Evolutionary conservation across 1,284 basidiomycete species (phyloP), one percentile per base, ranked within the genome.

Genomic region (Ceratobasidium theobromae): DNA sequence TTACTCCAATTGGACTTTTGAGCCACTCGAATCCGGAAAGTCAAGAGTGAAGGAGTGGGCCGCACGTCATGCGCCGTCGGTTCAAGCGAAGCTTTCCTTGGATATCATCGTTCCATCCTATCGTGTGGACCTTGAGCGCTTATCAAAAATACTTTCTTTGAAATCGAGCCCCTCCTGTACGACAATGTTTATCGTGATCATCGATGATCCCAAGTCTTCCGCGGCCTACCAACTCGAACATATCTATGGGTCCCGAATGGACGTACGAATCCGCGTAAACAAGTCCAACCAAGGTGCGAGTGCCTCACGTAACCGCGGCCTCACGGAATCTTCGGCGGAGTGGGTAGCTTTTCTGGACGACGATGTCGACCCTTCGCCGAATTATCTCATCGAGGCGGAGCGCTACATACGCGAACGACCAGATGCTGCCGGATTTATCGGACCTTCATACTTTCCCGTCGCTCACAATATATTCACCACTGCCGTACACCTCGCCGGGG

Each of bases 341-440:
- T 85, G 76, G 81, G 78, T 75, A 8, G 75, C 75, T 55, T 86
- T 86, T 73, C 75, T 86, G 27, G 84, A 86, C 68, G 85, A 86
- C 69, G 85, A 86, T 53, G 74, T 86, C 27, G 69, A 73, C 0
- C 83, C 83, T 0, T 69, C 74, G n/a, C 60, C 72, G 2, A 72
- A 83, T 70, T 70, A 86, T 21, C 76, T 86, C 12, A 21, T 79
- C 40, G 74, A 81, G 66, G 77, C 78, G 0, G 84, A 84, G 72
- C 77, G 77, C 41, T 73, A 68, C 35, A 85, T 85, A 33, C 80
- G 80, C 23, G 70, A 72, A 1, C 74, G 80, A 68, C 81, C 81
- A 0, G 68, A 76, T 3, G 83, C 82, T 0, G 80, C 80, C 1
- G 83, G 85, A 0, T 84, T 86, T 71, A 77, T 85, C 3, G 82